Evolutionary conservation across 352 stramenopile genomes (phyloP).

Genomic region (Elongisporangium undulatum): DNA sequence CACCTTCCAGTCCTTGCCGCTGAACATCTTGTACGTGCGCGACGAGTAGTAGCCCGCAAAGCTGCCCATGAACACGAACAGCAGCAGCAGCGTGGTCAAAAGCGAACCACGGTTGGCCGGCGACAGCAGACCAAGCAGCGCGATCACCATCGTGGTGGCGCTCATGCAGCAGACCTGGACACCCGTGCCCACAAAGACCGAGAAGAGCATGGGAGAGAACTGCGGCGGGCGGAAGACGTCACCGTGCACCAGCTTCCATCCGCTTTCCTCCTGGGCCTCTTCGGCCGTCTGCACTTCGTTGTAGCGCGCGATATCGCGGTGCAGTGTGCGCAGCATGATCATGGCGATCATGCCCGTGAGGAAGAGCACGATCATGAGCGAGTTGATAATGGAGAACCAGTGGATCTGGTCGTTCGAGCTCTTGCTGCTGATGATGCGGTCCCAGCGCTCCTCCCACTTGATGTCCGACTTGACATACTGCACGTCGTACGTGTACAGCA

Average conservation of each 20-base stretch:
- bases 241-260: conserved; percentile 96
- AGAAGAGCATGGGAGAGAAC: conserved; percentile 92
- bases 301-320: conserved; percentile 97
- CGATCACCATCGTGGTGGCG: conserved; percentile 93
- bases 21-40: conserved; percentile 98
- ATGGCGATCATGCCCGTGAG: conserved; percentile 98
- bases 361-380: conserved; percentile 99
- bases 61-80: conserved; percentile 98
- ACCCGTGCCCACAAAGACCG: conserved; percentile 94
- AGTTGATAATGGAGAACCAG: conserved; percentile 99
- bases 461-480: conserved; percentile 94
- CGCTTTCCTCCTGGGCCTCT: conserved; percentile 94
- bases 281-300: conserved; percentile 94
- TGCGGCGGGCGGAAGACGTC: conserved; percentile 98
- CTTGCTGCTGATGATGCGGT: conserved; percentile 97
- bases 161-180: conserved; percentile 96
- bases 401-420: conserved; percentile 98
- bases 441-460: conserved; percentile 97
- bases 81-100: conserved; percentile 94
- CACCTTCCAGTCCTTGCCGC: conserved; percentile 96
- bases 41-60: conserved; percentile 96
- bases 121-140: conserved; percentile 93
- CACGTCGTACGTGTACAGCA: conserved; percentile 99
- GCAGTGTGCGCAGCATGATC: conserved; percentile 99
- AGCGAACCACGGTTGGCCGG: conserved; percentile 96